Evolutionary conservation across 2,329 filamentous ascomycete species (phyloP).

Genomic region (Venturia aucupariae): DNA sequence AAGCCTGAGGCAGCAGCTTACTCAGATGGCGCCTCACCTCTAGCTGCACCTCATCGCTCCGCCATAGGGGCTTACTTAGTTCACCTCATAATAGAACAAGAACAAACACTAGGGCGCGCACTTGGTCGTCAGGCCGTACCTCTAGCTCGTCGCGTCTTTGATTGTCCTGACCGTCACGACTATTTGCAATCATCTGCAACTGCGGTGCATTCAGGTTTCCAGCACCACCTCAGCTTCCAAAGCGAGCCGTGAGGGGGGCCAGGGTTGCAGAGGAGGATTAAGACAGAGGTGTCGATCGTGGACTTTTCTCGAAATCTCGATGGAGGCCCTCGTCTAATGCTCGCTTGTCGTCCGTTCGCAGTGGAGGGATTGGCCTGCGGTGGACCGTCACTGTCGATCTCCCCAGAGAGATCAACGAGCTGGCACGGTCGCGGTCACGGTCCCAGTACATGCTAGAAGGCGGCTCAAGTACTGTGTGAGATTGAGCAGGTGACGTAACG

Average conservation of each 20-base stretch:
- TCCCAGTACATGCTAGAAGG: too few species aligned
- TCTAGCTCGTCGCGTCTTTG: neutral
- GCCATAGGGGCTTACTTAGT: constrained; percentile 6
- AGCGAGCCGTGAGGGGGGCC: too few species aligned
- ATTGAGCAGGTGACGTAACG: neutral
- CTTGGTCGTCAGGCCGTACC: neutral
- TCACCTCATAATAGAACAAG: neutral
- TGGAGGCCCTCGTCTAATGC: neutral
- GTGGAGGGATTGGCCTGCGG: neutral
- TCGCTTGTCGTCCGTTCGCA: too few species aligned
- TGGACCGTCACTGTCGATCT: neutral
- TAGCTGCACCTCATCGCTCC: neutral
- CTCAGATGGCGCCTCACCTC: neutral
- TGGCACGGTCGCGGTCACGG: neutral
- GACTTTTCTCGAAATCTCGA: too few species aligned
- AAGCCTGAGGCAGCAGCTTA: neutral
- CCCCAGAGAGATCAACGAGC: neutral
- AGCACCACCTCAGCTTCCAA: too few species aligned
- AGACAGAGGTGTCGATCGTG: too few species aligned
- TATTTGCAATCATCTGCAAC: neutral
- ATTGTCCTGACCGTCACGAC: neutral
- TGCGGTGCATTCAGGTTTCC: too few species aligned
- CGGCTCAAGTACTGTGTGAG: neutral
- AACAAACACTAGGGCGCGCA: neutral
- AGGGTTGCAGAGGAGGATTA: too few species aligned